Conservation (phyloP, 2,329 filamentous ascomycete genomes). For the Trichoderma sp. region DNA sequence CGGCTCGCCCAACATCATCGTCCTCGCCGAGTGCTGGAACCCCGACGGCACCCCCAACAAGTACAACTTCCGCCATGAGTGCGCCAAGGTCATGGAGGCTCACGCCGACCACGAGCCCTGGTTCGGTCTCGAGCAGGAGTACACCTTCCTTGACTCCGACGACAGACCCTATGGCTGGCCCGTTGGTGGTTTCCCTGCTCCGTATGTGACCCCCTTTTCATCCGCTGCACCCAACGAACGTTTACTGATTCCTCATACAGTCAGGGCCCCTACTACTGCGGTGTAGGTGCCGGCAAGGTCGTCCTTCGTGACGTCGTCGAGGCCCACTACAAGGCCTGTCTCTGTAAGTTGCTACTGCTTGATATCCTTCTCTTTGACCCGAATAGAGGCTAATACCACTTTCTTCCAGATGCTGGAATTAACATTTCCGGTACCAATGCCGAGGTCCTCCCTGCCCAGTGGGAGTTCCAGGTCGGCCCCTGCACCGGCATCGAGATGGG, state of each 20-base stretch:
- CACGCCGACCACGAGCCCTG: slow-evolving; percentile 83
- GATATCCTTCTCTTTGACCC: neutral
- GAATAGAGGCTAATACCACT: slow-evolving; percentile 22
- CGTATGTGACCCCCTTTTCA: slow-evolving; percentile 39
- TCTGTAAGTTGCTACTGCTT: slow-evolving; percentile 54
- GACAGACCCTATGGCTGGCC: slow-evolving; percentile 82
- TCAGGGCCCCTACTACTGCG: slow-evolving; percentile 63
- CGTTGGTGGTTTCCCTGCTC: slow-evolving; percentile 79
- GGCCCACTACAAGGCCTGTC: slow-evolving; percentile 61
- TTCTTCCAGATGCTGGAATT: slow-evolving; percentile 65
- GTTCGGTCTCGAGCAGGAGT: slow-evolving; percentile 98
- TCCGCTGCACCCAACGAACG: neutral
- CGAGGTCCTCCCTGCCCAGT: slow-evolving; percentile 97
- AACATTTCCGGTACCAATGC: slow-evolving; percentile 98
- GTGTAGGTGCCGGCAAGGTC: slow-evolving; percentile 95
- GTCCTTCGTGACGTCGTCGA: slow-evolving; percentile 98
- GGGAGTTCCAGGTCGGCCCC: slow-evolving; percentile 97
- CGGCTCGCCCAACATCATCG: slow-evolving; percentile 85
- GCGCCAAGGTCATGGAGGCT: slow-evolving; percentile 83
- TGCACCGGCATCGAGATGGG: slow-evolving; percentile 88
- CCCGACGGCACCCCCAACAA: slow-evolving; percentile 94
- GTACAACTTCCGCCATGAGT: slow-evolving; percentile 96
- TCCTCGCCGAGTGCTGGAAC: slow-evolving; percentile 94
- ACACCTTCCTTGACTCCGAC: slow-evolving; percentile 74
- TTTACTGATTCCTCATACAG: slow-evolving; percentile 30